Evolutionary conservation across 306 rosid species (phyloP).

Genomic region (Medicago lupulina): DNA sequence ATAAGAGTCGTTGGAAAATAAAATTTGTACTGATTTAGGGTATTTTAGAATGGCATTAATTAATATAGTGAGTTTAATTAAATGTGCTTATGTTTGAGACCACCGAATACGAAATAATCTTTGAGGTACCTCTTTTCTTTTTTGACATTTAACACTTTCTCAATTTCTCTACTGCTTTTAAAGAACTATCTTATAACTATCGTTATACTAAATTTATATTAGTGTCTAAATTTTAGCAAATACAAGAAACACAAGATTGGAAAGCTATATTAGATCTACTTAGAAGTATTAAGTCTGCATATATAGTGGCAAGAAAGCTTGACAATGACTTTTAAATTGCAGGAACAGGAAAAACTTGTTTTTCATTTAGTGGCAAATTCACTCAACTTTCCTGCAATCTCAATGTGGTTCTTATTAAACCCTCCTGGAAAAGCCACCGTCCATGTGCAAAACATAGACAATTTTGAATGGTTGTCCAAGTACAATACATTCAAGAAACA

Average conservation of each 20-base stretch:
- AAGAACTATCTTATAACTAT: not conserved
- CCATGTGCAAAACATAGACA: conserved; percentile 75
- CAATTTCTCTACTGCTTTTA: not conserved
- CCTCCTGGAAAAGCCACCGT: conserved; percentile 85
- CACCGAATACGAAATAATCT: not conserved
- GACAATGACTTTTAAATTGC: conserved; percentile 47
- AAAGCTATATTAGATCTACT: conserved; percentile 5
- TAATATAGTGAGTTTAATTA: not conserved
- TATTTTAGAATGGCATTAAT: not conserved
- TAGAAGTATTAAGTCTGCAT: conserved; percentile 20
- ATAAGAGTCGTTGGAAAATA: not conserved
- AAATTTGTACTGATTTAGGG: not conserved
- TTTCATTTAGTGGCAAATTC: conserved; percentile 92
- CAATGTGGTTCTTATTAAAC: conserved; percentile 91
- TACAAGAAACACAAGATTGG: not conserved
- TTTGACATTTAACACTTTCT: conserved; percentile 8
- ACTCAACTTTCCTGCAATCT: conserved; percentile 85
- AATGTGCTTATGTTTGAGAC: not conserved
- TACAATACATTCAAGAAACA: conserved; percentile 52
- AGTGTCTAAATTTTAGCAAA: not conserved
- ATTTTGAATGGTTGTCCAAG: conserved; percentile 70
- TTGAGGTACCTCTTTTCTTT: not conserved
- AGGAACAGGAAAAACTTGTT: conserved; percentile 84
- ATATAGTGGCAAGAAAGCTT: conserved; percentile 32
- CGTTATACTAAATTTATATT: not conserved